Base-by-base conservation (phyloP, 768 basidiomycete species). In the Collybiopsis confluens region DNA sequence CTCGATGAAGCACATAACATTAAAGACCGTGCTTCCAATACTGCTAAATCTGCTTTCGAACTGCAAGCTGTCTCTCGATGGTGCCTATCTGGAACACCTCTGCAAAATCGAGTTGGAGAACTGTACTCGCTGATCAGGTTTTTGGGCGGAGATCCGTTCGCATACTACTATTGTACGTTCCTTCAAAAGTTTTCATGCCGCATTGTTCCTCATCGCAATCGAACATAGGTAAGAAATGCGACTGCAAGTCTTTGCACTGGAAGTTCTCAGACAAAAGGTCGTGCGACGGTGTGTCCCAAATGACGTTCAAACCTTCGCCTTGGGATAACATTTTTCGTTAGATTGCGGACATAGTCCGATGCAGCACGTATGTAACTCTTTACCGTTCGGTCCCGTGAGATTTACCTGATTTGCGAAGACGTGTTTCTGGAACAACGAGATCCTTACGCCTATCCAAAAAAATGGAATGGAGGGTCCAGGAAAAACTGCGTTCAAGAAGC, bases 71-170 rank as follows among this genome's bases (percentile, higher is more conserved):
- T 80, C 45, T 92, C 82, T 59, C 84, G 83, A 56, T 99, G 97
- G 97, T 99, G 97, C 70, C 75, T 99, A 26, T 97, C 94, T 28
- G 95, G 95, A 4, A 98, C 96, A 5, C 96, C 96, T 0, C 74
- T 99, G 8, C 96, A 99, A 68, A 98, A 98, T 64, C 87, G 97
- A 59, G 97, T 99, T n/a, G 97, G 97, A 58, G 97, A 99, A 66
- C 71, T 99, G 46, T 99, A 99, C 72, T 97, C 94, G 67, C 79
- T 97, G 38, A 82, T 98, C 42, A 77, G 90, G 57, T 97, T 98
- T 73, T 69, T 96, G 48, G 92, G 92, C n/a, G 91, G 90, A 26
- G 90, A 94, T 66, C 92, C 92, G 0, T 94, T 92, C 65, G 86
- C 92, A 2, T 90, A 80, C 68, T 96, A 95, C 70, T 96, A 92